Conservation (phyloP, 805 yeast species). For the Barnettozyma vustinii region DNA sequence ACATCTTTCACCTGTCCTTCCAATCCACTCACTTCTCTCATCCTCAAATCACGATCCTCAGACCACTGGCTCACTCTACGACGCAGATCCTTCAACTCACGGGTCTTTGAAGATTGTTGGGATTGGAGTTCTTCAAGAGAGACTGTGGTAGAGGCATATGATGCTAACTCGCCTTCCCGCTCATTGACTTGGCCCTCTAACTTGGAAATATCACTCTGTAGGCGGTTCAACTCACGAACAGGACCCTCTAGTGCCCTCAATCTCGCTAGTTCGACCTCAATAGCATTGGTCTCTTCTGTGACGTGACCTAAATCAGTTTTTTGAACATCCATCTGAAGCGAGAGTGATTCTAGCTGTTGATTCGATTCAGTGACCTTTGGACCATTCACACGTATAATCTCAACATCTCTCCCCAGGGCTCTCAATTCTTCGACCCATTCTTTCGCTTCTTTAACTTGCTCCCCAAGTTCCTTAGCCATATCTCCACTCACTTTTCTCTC, state of each 20-base stretch:
- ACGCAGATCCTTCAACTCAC: constrained; percentile 38
- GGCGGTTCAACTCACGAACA: constrained; percentile 32
- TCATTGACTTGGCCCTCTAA: constrained; percentile 26
- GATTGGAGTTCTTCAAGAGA: constrained; percentile 44
- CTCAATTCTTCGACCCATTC: constrained; percentile 26
- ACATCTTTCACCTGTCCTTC: constrained; percentile 51
- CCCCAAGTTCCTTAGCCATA: constrained; percentile 29
- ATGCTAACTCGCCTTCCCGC: constrained; percentile 31
- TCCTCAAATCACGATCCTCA: constrained; percentile 40
- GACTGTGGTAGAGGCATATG: constrained; percentile 31
- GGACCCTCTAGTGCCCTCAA: constrained; percentile 20
- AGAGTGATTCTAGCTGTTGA: constrained; percentile 15
- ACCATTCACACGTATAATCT: constrained; percentile 14
- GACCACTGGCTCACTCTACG: constrained; percentile 25
- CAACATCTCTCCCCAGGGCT: constrained; percentile 26
- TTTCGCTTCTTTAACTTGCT: constrained; percentile 30
- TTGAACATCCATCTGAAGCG: constrained; percentile 9
- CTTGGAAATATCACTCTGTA: constrained; percentile 28
- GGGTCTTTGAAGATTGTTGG: constrained; percentile 32
- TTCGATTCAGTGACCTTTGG: constrained; percentile 5
- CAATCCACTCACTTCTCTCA: constrained; percentile 38
- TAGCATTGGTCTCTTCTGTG: background rate
- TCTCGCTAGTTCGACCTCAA: background rate
- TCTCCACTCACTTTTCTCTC: constrained; percentile 28
- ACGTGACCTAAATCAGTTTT: background rate